These are phyloP conservation scores for Claviceps sorghi DNA, from an alignment of 2,329 filamentous ascomycete species.

Conservation along the genomic window DNA sequence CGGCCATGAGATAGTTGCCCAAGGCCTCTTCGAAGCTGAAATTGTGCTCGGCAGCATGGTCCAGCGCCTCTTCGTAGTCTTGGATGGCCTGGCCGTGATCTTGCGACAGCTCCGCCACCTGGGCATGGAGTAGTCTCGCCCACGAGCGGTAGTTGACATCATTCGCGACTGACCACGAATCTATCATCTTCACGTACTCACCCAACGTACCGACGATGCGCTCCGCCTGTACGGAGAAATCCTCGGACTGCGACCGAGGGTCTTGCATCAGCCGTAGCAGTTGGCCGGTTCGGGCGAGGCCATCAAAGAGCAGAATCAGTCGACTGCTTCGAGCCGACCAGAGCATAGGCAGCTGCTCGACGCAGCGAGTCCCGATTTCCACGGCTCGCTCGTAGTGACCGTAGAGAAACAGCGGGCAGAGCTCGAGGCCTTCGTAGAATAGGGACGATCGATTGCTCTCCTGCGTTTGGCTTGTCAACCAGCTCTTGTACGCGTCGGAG, in stretches of 20 bases:
- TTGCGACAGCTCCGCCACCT: conserved; percentile 47
- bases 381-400: conserved; percentile 47
- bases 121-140: conserved; percentile 53
- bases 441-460: conserved; percentile 51
- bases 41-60: conserved; percentile 53
- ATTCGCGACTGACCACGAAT: conserved; percentile 48
- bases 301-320: conserved; percentile 44
- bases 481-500: conserved; percentile 42
- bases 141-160: conserved; percentile 59
- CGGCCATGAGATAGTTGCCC: conserved; percentile 59
- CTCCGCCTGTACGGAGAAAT: conserved; percentile 27
- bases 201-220: conserved; percentile 39
- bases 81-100: conserved; percentile 44
- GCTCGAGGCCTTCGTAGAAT: conserved; percentile 54
- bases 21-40: conserved; percentile 60
- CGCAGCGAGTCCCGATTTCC: conserved; percentile 37
- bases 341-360: conserved; percentile 32
- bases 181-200: conserved; percentile 43
- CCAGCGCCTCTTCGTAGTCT: conserved; percentile 55
- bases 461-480: conserved; percentile 34
- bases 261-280: conserved; percentile 36
- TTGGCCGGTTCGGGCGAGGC: conserved; percentile 38
- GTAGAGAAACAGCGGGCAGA: conserved; percentile 47
- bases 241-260: conserved; percentile 27
- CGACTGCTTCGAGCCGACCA: conserved; percentile 47